Conservation (phyloP, 2,329 filamentous ascomycete species). For the Pestalotiopsis sp. region DNA sequence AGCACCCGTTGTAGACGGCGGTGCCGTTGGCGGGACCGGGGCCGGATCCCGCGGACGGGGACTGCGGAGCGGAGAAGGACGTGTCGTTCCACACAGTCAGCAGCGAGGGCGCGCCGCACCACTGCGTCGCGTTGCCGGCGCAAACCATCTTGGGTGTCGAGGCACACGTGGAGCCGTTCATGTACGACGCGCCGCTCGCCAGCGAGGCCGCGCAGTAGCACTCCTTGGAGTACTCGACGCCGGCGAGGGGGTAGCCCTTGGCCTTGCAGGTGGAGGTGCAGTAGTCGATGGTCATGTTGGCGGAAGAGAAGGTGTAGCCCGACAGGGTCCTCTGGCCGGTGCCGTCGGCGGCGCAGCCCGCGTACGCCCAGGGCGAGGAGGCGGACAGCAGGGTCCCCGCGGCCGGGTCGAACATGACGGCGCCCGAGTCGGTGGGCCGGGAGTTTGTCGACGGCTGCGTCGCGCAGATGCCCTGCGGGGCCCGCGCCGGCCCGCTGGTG, state of each 20-base stretch:
- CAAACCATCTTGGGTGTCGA: conserved; percentile 32
- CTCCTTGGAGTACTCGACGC: conserved; percentile 18
- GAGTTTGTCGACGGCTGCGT: neutral
- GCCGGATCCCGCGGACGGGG: neutral
- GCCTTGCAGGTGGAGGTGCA: conserved; percentile 15
- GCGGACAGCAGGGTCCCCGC: conserved; percentile 11
- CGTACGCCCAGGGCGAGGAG: conserved; percentile 40
- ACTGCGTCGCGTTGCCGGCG: conserved; percentile 29
- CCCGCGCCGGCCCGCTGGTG: conserved; percentile 24
- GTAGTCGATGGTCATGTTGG: conserved; percentile 18
- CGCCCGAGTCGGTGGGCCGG: neutral
- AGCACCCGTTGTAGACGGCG: conserved; percentile 4
- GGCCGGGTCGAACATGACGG: conserved; percentile 12
- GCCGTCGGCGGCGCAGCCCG: conserved; percentile 46
- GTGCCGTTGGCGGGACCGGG: neutral
- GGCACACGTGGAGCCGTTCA: conserved; percentile 30
- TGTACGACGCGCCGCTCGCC: conserved; percentile 26
- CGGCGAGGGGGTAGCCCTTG: conserved; percentile 14
- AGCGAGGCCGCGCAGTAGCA: conserved; percentile 25
- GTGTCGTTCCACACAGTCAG: conserved; percentile 9
- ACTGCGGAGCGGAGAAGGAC: neutral
- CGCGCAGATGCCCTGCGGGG: conserved; percentile 13
- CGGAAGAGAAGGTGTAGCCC: conserved; percentile 11
- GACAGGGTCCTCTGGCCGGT: conserved; percentile 20
- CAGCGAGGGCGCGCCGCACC: conserved; percentile 13